Conservation (phyloP, 1,284 basidiomycete genomes). For the Ustilago shanxiensis region DNA sequence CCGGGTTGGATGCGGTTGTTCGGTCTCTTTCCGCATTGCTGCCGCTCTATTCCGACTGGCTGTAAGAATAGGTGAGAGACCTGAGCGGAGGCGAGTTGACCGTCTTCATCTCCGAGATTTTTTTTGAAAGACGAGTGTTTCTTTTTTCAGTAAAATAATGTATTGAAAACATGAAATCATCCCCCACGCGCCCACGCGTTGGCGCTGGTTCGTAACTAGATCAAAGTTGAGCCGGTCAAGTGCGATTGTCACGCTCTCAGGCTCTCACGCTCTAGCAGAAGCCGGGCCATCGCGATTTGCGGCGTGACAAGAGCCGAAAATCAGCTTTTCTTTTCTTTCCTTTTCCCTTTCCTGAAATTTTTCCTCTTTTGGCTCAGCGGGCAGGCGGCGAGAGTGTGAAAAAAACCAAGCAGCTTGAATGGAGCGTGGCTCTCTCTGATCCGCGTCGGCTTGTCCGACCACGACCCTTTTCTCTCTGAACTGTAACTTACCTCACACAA, state of each 20-base stretch:
- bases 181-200: constrained; percentile 1
- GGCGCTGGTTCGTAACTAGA: not conserved
- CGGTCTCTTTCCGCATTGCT: not conserved
- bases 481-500: constrained; percentile 23
- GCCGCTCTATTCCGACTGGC: not conserved
- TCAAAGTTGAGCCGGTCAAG: constrained; percentile 21
- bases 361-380: constrained; percentile 4
- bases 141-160: not conserved
- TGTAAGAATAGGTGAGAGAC: too few relatives aligned
- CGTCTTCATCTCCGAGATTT: not conserved
- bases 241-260: constrained; percentile 14
- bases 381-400: not conserved
- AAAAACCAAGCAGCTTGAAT: not conserved
- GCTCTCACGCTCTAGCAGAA: constrained; percentile 4
- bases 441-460: constrained; percentile 12
- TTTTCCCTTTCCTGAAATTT: constrained; percentile 6
- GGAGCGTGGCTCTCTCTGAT: not conserved
- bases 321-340: not conserved
- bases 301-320: not conserved
- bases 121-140: not conserved
- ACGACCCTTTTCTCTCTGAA: constrained; percentile 1
- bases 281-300: not conserved
- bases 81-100: not conserved
- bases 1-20: too few relatives aligned
- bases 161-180: not conserved